Evolutionary conservation across 164 flowering plant species (phyloP), one percentile per base, ranked within the genome.

Genomic region (Houttuynia cordata): DNA sequence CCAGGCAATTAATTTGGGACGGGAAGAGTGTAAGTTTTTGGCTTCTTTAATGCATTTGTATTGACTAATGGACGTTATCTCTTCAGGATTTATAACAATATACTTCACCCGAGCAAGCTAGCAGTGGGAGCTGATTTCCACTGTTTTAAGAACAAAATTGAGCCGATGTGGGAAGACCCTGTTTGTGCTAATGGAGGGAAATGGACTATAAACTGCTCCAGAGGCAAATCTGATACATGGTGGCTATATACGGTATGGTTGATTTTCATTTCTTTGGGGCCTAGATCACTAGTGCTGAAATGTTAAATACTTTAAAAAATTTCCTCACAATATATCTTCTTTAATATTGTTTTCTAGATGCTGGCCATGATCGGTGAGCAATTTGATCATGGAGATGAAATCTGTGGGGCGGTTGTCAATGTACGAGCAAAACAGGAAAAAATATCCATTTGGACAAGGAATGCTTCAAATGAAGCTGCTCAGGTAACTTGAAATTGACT

Each of bases 161-260:
- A 86, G 75, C 99, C 99, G 23, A 90, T 85, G 59, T 93, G 99
- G 99, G 99, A 93, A 73, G 97, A 93, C 62, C 99, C 99, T 52
- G 68, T 83, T 47, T 93, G 99, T 75, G 83, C 92, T 45, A 84
- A 86, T 70, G 99, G 99, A 50, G 99, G 99, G 60, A 93, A 84
- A 66, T 93, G 97, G 97, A 84, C 92, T 66, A 66, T 81, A 24
- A 75, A 40, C 65, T 78, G 76, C 62, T 0, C 64, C 0, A 79
- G 72, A 71, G 91, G 84, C 56, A 86, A 81, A 74, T 77, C 95
- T 55, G 97, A 90, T 67, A 78, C 79, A 20, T 59, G 58, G 64
- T 93, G 97, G 97, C 74, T 93, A 59, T 75, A 86, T 58, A 88
- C 97, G 77, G 99, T 93, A 82, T 62, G 80, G 47, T 63, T 64